Base-by-base conservation (phyloP, 805 yeast species). In the Candida insectorum region DNA sequence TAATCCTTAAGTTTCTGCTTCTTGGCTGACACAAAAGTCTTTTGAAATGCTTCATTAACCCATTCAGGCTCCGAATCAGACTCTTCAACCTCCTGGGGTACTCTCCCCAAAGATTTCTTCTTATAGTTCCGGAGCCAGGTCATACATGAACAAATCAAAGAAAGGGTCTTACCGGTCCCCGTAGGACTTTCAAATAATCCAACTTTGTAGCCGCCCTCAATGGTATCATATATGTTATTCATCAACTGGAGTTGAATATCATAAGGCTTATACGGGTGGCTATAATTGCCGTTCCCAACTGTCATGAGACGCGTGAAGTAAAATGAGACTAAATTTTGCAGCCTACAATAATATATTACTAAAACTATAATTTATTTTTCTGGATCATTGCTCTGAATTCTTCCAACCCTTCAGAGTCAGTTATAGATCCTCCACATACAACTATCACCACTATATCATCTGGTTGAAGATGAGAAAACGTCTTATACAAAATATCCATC, bases 101-200 rank as follows among this genome's bases (percentile, higher is more conserved):
- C 5, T 25, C 26, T 23, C 14, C 40, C 43, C 1, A 37, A 28
- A 9, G 41, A 28, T 11, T 35, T 44, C 29, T 33, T 46, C 39
- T 75, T 74, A 42, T 70, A 57, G 14, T 75, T 67, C 36, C 91
- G 56, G 21, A 89, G 62, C 95, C 96, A 89, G 0, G 89, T 76
- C 73, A 89, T 71, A 0, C 91, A 66, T 0, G 94, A 76, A 52
- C 97, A 91, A 3, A 91, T 83, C 28, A 89, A 59, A 0, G 96
- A 86, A 3, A 91, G 62, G 0, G 97, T 88, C 56, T 89, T 89
- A 3, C 97, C 97, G 1, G 89, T 85, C 5, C 97, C 97, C 0
- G 97, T 89, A 0, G 97, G 97, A 37, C 93, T 81, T 53, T 89
- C 97, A 49, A 89, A 81, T 1, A 89, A 66, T 0, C 94, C 95